These are phyloP conservation scores for Gynandropsis gynandra DNA, from an alignment of 345 rosid genomes.

Conservation along the genomic window DNA sequence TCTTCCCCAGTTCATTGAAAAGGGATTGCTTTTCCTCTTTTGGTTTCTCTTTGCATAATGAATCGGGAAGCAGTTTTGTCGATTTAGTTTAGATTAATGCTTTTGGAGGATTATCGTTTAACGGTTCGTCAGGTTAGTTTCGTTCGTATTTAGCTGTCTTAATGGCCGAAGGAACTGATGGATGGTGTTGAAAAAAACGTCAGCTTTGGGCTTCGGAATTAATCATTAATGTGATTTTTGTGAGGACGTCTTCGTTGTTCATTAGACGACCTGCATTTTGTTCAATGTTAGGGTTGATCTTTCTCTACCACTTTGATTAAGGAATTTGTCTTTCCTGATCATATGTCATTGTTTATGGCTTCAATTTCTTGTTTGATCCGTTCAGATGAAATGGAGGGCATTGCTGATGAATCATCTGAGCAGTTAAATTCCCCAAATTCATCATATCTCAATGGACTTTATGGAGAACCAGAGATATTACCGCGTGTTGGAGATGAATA, in stretches of 20 bases:
- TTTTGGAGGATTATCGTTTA: not conserved
- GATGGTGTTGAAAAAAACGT: constrained; percentile 1
- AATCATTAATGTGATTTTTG: constrained; percentile 3
- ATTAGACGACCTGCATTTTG: not conserved
- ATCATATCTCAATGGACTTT: constrained; percentile 24
- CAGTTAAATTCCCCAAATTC: constrained; percentile 27
- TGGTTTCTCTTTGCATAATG: constrained; percentile 5
- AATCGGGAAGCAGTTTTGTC: constrained; percentile 13
- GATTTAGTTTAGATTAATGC: constrained; percentile 17
- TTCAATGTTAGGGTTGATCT: constrained; percentile 6
- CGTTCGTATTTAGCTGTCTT: not conserved
- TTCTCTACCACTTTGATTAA: not conserved
- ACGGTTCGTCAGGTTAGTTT: not conserved
- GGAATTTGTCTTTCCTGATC: not conserved
- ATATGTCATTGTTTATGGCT: not conserved
- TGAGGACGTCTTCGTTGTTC: not conserved
- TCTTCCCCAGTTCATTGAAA: too few relatives aligned
- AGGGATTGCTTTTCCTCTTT: not conserved
- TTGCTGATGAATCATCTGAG: constrained; percentile 29
- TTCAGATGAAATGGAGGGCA: constrained; percentile 31
- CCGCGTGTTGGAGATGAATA: constrained; percentile 55
- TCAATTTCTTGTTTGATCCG: constrained; percentile 35
- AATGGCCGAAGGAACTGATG: not conserved
- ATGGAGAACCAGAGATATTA: constrained; percentile 38
- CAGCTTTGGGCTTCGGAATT: not conserved